These are phyloP conservation scores for Coemansia sp. DNA, from an alignment of 192 early-diverging fungal species.

Conservation along the genomic window DNA sequence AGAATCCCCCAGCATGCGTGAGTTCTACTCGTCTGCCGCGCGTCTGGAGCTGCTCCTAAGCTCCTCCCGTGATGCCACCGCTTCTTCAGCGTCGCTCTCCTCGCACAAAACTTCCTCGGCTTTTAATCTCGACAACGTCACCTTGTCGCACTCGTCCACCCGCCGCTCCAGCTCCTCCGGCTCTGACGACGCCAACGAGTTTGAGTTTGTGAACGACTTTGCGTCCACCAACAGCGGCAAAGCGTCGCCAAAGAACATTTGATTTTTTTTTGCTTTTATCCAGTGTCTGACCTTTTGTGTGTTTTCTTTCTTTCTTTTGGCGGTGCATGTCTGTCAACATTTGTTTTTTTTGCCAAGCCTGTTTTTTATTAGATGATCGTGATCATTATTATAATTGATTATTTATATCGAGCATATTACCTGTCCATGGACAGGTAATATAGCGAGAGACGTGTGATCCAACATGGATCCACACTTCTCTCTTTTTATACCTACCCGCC, in stretches of 20 bases:
- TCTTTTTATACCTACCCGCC: too few species aligned
- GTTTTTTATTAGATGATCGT: too few species aligned
- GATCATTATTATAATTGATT: too few species aligned
- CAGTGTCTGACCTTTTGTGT: not conserved
- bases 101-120: not conserved
- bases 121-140: not conserved
- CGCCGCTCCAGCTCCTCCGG: conserved; percentile 8
- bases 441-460: too few species aligned
- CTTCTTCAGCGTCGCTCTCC: conserved; percentile 11
- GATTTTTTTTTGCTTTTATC: not conserved
- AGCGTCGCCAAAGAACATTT: not conserved
- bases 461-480: too few species aligned
- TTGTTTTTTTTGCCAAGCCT: not conserved
- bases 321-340: not conserved
- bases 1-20: conserved; percentile 46
- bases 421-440: too few species aligned
- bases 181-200: conserved; percentile 9
- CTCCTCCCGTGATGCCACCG: conserved; percentile 27
- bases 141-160: not conserved
- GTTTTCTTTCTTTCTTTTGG: not conserved
- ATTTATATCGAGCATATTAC: too few species aligned
- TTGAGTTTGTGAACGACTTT: conserved; percentile 17
- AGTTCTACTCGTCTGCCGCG: conserved; percentile 49
- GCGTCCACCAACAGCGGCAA: not conserved
- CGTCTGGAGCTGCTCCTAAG: conserved; percentile 37